Conservation (phyloP, 257 asterid species). For the Solanum infundibuliforme region DNA sequence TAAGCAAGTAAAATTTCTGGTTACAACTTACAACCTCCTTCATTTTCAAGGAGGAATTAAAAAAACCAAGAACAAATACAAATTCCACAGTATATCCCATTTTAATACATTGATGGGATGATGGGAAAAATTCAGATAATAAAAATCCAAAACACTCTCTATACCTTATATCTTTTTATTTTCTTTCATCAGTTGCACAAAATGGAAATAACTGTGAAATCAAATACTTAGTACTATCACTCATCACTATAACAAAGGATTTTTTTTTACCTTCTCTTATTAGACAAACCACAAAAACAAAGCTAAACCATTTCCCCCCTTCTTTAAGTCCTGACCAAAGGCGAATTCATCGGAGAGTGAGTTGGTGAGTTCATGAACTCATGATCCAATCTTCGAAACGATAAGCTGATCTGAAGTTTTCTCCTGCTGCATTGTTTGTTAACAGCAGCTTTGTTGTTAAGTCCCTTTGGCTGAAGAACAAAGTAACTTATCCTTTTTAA, state of each 20-base stretch:
- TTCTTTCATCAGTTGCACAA: background rate
- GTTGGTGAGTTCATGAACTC: constrained; percentile 49
- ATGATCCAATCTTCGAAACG: constrained; percentile 45
- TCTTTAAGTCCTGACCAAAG: constrained; percentile 49
- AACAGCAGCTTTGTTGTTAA: constrained; percentile 1
- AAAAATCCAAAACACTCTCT: background rate
- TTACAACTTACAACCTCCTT: background rate
- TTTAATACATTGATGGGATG: background rate
- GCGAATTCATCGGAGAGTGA: constrained; percentile 76
- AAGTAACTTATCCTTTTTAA: constrained; percentile 42
- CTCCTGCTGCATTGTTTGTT: constrained; percentile 40
- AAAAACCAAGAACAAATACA: background rate
- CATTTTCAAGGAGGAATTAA: background rate
- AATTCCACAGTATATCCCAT: background rate
- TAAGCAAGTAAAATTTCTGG: background rate
- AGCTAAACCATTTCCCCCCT: background rate
- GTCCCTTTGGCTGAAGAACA: constrained; percentile 24
- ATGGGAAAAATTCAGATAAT: background rate
- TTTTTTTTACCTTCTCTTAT: background rate
- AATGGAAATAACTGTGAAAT: background rate
- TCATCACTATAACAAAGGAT: background rate
- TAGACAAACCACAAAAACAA: background rate
- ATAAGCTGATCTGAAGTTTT: constrained; percentile 60
- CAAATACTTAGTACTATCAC: background rate
- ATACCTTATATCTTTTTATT: background rate